These are phyloP conservation scores for Plasmodium fragile DNA, from an alignment of 169 alveolate genomes.

Conservation along the genomic window DNA sequence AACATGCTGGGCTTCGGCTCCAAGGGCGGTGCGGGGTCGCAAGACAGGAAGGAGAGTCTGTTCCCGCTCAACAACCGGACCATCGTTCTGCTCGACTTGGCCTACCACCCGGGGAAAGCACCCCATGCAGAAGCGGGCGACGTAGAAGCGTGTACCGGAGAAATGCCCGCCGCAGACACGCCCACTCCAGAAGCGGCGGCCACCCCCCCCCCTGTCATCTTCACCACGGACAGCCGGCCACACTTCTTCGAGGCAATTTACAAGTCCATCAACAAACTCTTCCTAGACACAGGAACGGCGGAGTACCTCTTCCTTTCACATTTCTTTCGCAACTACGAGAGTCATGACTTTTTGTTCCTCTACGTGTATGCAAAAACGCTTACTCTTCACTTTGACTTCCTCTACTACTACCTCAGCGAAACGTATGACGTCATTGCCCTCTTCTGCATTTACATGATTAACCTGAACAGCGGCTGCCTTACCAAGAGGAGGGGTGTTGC, in stretches of 20 bases:
- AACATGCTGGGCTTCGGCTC: constrained; percentile 43
- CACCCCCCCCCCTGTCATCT: neutral
- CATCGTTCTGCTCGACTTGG: constrained; percentile 32
- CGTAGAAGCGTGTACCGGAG: too few species aligned
- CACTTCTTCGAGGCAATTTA: constrained; percentile 77
- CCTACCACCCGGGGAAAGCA: neutral
- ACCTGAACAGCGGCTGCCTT: constrained; percentile 2
- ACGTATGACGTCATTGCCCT: constrained; percentile 52
- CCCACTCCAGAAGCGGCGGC: neutral
- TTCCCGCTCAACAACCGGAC: constrained; percentile 26
- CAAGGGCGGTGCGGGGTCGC: neutral
- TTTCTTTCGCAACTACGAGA: constrained; percentile 75
- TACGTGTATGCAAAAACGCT: constrained; percentile 54
- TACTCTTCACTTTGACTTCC: constrained; percentile 31
- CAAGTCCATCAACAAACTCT: constrained; percentile 79
- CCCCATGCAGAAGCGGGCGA: too few species aligned
- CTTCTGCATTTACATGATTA: constrained; percentile 40
- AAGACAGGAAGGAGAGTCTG: constrained; percentile 18
- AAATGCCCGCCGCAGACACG: too few species aligned
- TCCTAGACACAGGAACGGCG: constrained; percentile 81
- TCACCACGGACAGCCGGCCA: constrained; percentile 18
- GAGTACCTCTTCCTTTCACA: constrained; percentile 77
- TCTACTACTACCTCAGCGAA: constrained; percentile 10
- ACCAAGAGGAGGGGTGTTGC: constrained; percentile 11
- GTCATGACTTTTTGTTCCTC: constrained; percentile 38